Evolutionary conservation across 257 asterid species (phyloP).

Genomic region (Eustoma russellianum): DNA sequence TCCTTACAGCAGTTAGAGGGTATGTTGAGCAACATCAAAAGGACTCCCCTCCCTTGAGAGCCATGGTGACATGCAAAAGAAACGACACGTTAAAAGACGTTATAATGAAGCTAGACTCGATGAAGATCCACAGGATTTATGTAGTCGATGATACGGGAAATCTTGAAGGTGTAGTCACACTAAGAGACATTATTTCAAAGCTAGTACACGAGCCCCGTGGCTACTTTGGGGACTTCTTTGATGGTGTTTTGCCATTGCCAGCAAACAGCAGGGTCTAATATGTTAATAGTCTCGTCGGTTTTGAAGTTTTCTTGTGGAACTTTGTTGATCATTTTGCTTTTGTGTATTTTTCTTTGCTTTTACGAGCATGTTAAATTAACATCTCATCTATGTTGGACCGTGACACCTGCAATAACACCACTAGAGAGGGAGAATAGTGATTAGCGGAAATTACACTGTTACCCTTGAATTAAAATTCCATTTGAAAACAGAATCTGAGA

Average conservation of each 20-base stretch:
- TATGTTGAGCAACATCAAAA: conserved; percentile 38
- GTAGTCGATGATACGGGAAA: conserved; percentile 64
- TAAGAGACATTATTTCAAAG: conserved; percentile 90
- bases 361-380: too few species aligned
- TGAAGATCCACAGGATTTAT: conserved; percentile 80
- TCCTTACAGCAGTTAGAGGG: conserved; percentile 55
- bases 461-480: too few species aligned
- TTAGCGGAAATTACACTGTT: too few species aligned
- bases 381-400: too few species aligned
- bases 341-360: too few species aligned
- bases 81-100: conserved; percentile 59
- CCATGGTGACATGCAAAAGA: conserved; percentile 72
- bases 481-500: too few species aligned
- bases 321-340: too few species aligned
- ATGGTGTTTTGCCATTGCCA: conserved; percentile 92
- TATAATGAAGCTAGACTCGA: conserved; percentile 56
- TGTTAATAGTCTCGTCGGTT: too few species aligned
- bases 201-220: conserved; percentile 98
- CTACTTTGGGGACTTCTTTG: conserved; percentile 96
- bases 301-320: too few species aligned
- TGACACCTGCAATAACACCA: too few species aligned
- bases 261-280: conserved; percentile 75
- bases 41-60: conserved; percentile 34
- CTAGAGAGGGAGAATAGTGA: too few species aligned
- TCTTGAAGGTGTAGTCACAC: conserved; percentile 77